A percentile compares a stretch with the other conserved stretches of the same genome.
Evolutionary conservation across 1,139 yeast genomes (phyloP).

Genomic region (Sugiyamaella novakii): DNA sequence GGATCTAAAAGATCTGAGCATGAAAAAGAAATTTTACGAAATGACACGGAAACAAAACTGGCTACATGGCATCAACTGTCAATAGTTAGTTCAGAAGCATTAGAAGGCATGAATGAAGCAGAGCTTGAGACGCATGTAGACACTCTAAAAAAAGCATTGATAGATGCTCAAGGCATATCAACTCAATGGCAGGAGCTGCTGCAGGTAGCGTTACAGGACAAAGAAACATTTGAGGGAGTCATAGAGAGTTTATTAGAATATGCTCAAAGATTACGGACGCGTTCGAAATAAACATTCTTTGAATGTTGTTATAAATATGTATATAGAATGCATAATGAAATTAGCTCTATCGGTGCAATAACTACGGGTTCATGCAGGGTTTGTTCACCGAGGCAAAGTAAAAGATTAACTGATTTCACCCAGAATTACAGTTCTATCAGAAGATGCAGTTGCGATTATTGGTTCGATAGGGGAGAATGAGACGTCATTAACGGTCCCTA

Average conservation of each 20-base stretch:
- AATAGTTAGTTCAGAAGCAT: constrained; percentile 40
- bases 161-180: constrained; percentile 44
- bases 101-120: constrained; percentile 40
- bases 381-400: not conserved
- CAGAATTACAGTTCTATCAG: constrained; percentile 37
- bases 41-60: constrained; percentile 33
- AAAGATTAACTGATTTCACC: constrained; percentile 25
- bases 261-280: constrained; percentile 49
- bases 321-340: not conserved
- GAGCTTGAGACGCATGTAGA: constrained; percentile 39
- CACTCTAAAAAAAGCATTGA: constrained; percentile 36
- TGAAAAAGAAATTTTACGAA: constrained; percentile 15
- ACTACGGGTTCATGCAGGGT: no score
- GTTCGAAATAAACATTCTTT: constrained; percentile 16
- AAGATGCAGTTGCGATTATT: constrained; percentile 32
- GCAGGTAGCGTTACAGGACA: constrained; percentile 51
- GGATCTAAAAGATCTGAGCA: constrained; percentile 9
- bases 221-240: constrained; percentile 67
- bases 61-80: constrained; percentile 41
- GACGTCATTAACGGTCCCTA: constrained; percentile 63
- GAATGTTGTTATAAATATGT: constrained; percentile 4
- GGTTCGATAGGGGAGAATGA: constrained; percentile 44
- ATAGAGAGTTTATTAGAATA: constrained; percentile 72
- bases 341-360: no score
- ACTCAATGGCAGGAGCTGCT: constrained; percentile 55